phyloP scores from a whole-genome alignment of 192 early-diverging fungal species.

The Phycomyces nitens region DNA sequence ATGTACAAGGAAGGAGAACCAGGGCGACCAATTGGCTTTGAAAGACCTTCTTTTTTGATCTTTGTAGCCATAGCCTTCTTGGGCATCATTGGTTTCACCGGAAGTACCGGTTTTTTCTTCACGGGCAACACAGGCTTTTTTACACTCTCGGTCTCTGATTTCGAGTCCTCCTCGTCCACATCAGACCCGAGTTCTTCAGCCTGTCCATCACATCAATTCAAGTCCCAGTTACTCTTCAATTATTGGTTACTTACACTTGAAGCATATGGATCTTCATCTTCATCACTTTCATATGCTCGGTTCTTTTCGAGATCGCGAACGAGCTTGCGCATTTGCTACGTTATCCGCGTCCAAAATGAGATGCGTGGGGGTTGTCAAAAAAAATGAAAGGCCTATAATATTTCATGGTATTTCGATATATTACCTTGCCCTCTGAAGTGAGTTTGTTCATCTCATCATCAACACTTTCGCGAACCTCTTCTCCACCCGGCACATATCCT shows the following conservation, averaged over 20 bases:
- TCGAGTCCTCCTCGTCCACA: constrained; percentile 12
- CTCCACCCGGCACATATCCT: constrained; percentile 24
- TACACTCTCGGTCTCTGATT: constrained; percentile 15
- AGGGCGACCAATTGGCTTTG: constrained; percentile 34
- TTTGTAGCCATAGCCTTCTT: constrained; percentile 23
- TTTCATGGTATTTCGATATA: too few relatives aligned
- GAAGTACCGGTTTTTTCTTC: constrained; percentile 17
- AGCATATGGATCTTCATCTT: constrained; percentile 54
- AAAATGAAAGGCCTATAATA: too few relatives aligned
- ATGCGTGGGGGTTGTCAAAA: constrained; percentile 22
- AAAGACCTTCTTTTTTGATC: constrained; percentile 25
- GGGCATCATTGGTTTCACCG: constrained; percentile 22
- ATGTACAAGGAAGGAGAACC: constrained; percentile 30
- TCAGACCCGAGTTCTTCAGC: constrained; percentile 19
- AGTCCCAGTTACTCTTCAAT: constrained; percentile 6
- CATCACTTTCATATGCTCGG: constrained; percentile 58
- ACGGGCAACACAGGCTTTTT: constrained; percentile 9
- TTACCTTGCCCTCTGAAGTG: constrained; percentile 37
- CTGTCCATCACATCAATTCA: constrained; percentile 8
- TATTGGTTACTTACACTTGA: constrained; percentile 38
- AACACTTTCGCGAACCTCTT: constrained; percentile 40
- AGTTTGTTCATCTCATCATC: constrained; percentile 24
- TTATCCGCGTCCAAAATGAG: constrained; percentile 6
- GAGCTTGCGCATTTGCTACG: constrained; percentile 59
- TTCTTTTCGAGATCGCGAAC: constrained; percentile 63